Percentiles rank a stretch among this genome's conserved stretches.
phyloP scores from a whole-genome alignment of 1,284 basidiomycete genomes.

The Flammula alnicola region DNA sequence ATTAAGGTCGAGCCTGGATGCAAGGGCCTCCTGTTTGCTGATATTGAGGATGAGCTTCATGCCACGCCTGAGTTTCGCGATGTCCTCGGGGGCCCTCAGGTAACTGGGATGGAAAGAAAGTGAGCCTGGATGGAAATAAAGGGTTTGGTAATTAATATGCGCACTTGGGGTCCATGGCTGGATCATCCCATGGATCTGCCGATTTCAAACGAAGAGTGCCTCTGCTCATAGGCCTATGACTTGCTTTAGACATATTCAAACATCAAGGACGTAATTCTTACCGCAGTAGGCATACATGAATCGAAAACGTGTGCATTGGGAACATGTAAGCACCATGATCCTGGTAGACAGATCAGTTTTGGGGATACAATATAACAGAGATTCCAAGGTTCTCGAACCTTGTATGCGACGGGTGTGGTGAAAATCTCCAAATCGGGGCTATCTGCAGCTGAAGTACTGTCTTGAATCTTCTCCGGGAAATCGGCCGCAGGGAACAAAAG shows the following conservation, averaged over 20 bases:
- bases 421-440: slow-evolving; percentile 72
- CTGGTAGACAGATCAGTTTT: slow-evolving; percentile 15
- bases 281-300: slow-evolving; percentile 45
- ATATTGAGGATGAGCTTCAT: slow-evolving; percentile 55
- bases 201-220: slow-evolving; percentile 45
- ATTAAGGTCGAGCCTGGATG: slow-evolving; percentile 49
- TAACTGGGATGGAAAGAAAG: too few relatives aligned
- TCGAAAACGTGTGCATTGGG: slow-evolving; percentile 41
- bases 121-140: too few relatives aligned
- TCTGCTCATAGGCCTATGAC: slow-evolving; percentile 41
- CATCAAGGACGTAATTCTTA: slow-evolving; percentile 15
- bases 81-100: slow-evolving; percentile 57
- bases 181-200: slow-evolving; percentile 44
- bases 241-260: background rate
- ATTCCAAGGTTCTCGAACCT: slow-evolving; percentile 25
- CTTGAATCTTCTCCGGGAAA: slow-evolving; percentile 44
- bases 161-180: slow-evolving; percentile 48
- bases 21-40: slow-evolving; percentile 54
- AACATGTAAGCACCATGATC: slow-evolving; percentile 41
- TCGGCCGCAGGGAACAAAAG: slow-evolving; percentile 48
- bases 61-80: slow-evolving; percentile 59
- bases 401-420: slow-evolving; percentile 49
- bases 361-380: background rate
- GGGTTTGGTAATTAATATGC: too few relatives aligned
- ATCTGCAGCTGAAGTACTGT: slow-evolving; percentile 56